These are phyloP conservation scores for Coemansia sp. DNA, from an alignment of 192 early-diverging fungal genomes.

Conservation along the genomic window DNA sequence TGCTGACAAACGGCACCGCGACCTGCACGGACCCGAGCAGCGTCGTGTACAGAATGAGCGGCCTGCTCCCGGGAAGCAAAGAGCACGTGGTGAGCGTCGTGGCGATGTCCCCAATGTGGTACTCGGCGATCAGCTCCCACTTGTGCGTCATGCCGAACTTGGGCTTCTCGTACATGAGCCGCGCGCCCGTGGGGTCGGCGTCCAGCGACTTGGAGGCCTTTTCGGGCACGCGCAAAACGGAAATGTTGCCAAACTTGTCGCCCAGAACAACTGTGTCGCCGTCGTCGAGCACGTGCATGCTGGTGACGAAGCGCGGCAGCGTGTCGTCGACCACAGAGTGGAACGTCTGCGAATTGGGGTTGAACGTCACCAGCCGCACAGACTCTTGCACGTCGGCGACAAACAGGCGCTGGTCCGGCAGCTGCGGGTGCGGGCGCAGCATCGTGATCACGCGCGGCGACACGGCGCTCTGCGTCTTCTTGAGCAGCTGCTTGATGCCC, in stretches of 20 bases:
- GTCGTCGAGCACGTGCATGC: slow-evolving; percentile 72
- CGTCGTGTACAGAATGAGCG: slow-evolving; percentile 83
- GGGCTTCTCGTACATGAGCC: slow-evolving; percentile 76
- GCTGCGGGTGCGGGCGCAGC: slow-evolving; percentile 69
- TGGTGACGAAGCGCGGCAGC: slow-evolving; percentile 82
- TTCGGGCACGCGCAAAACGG: slow-evolving; percentile 68
- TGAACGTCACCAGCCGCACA: slow-evolving; percentile 72
- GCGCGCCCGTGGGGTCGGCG: slow-evolving; percentile 83
- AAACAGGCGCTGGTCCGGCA: slow-evolving; percentile 68
- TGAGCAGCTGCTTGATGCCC: slow-evolving; percentile 84
- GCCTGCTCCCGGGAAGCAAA: slow-evolving; percentile 83
- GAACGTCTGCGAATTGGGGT: slow-evolving; percentile 74
- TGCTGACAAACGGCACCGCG: slow-evolving; percentile 82
- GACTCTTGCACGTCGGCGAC: slow-evolving; percentile 89
- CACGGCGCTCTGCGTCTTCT: slow-evolving; percentile 75
- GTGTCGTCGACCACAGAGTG: slow-evolving; percentile 92
- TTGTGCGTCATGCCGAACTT: slow-evolving; percentile 71
- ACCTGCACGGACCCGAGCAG: slow-evolving; percentile 82
- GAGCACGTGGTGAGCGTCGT: slow-evolving; percentile 60
- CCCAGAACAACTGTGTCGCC: slow-evolving; percentile 90
- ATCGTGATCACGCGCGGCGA: slow-evolving; percentile 66
- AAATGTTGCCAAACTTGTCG: slow-evolving; percentile 98
- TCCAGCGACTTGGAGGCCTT: slow-evolving; percentile 72
- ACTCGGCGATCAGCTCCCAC: slow-evolving; percentile 71
- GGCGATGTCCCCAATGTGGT: slow-evolving; percentile 83